Conservation (phyloP, 495 filamentous ascomycete genomes). For the Podospora sp. region DNA sequence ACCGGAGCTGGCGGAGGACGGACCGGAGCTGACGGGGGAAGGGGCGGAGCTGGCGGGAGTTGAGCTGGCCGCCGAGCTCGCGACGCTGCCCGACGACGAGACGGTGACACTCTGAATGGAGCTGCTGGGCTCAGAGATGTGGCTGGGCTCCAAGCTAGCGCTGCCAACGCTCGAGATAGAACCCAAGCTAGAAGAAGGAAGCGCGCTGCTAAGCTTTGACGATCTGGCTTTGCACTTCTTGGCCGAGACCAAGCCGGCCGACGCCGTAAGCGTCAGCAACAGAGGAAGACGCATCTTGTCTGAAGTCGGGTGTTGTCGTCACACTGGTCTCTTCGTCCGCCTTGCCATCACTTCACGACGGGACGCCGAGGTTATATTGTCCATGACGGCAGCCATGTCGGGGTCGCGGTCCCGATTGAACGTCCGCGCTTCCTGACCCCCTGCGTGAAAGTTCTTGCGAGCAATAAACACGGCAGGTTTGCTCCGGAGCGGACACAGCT, state of each 20-base stretch:
- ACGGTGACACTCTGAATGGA: background rate
- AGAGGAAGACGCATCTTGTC: slow-evolving; percentile 3
- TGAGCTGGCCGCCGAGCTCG: background rate
- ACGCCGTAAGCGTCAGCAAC: background rate
- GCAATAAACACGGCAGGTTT: too few species aligned
- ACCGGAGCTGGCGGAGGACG: background rate
- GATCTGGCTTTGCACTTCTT: slow-evolving; percentile 2
- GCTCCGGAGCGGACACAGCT: too few species aligned
- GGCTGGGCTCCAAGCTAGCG: slow-evolving; percentile 5
- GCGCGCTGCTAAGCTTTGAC: background rate
- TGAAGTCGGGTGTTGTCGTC: background rate
- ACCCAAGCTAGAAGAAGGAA: background rate
- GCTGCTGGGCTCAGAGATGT: slow-evolving; percentile 1
- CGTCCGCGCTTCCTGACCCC: too few species aligned
- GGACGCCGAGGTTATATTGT: background rate
- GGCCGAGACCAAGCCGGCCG: background rate
- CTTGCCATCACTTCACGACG: background rate
- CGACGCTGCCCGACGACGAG: background rate
- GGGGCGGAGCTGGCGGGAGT: background rate
- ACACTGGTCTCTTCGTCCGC: too few species aligned
- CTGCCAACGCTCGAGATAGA: slow-evolving; percentile 3
- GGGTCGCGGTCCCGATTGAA: background rate
- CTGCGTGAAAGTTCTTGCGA: too few species aligned
- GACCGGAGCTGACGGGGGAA: background rate
- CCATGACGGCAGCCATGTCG: background rate